Evolutionary conservation across 495 filamentous ascomycete genomes (phyloP).

Genomic region (Xylaria bambusicola): DNA sequence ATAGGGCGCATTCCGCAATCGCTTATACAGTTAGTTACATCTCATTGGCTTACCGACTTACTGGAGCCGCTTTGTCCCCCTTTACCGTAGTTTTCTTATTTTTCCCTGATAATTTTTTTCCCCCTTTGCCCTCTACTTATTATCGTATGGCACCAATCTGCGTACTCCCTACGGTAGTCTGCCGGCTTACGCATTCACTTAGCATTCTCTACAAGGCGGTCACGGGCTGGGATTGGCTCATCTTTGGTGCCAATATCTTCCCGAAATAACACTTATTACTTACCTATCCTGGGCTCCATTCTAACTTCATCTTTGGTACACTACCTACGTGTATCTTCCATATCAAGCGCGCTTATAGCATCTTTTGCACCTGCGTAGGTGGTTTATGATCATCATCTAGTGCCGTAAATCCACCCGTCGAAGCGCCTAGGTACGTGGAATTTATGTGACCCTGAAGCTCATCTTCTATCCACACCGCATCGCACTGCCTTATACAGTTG

Average conservation of each 20-base stretch:
- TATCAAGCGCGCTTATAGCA: neutral
- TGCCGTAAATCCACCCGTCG: neutral
- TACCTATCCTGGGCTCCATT: neutral
- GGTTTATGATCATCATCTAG: no score
- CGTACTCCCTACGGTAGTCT: no score
- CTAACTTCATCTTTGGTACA: neutral
- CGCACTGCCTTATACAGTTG: neutral
- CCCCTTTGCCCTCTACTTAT: no score
- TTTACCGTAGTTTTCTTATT: no score
- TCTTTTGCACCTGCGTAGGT: no score
- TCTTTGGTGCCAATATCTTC: no score
- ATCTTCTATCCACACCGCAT: neutral
- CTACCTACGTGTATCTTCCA: neutral
- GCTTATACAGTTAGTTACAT: no score
- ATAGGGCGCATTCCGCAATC: slow-evolving; percentile 2
- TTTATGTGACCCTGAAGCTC: slow-evolving; percentile 1
- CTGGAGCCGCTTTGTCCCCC: slow-evolving; percentile 7
- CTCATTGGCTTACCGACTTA: slow-evolving; percentile 8
- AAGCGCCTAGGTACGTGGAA: no score
- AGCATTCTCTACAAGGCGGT: no score
- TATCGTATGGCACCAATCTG: no score
- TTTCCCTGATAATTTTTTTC: neutral
- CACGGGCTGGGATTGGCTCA: no score
- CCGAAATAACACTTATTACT: neutral
- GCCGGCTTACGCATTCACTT: no score